Conservation (phyloP, 306 rosid species). For the Prunus dulcis region DNA sequence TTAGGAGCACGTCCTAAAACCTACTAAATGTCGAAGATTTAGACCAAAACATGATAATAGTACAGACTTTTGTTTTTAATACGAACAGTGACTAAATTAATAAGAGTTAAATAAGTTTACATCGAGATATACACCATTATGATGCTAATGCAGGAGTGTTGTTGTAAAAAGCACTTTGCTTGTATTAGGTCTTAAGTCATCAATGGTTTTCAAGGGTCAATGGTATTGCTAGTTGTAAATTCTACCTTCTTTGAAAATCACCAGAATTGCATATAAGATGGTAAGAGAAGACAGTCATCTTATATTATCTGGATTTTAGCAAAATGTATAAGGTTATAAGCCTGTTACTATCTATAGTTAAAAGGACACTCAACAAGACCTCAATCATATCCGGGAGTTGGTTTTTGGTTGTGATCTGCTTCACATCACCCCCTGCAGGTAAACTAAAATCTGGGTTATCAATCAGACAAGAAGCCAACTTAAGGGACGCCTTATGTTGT, state of each 20-base stretch:
- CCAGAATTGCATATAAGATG: neutral
- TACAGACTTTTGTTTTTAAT: neutral
- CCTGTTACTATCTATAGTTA: conserved; percentile 25
- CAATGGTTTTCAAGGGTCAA: neutral
- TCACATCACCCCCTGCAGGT: conserved; percentile 98
- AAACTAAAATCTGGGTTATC: conserved; percentile 59
- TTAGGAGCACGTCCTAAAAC: neutral
- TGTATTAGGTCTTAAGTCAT: neutral
- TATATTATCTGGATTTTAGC: conserved; percentile 16
- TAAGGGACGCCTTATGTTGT: neutral
- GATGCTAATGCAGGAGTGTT: neutral
- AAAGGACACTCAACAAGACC: conserved; percentile 73
- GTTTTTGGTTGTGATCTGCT: conserved; percentile 76
- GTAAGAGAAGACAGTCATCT: conserved; percentile 10
- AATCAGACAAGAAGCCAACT: conserved; percentile 17
- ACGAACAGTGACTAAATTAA: neutral
- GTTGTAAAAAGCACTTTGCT: neutral
- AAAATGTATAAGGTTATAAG: conserved; percentile 23
- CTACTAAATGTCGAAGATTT: neutral
- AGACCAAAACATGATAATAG: neutral
- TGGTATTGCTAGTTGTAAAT: neutral
- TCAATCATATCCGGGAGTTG: conserved; percentile 75
- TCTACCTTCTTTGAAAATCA: neutral
- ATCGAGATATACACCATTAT: neutral
- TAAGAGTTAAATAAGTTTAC: neutral